These are phyloP conservation scores for Whalleya microplaca DNA, from an alignment of 2,329 filamentous ascomycete genomes.

Conservation along the genomic window DNA sequence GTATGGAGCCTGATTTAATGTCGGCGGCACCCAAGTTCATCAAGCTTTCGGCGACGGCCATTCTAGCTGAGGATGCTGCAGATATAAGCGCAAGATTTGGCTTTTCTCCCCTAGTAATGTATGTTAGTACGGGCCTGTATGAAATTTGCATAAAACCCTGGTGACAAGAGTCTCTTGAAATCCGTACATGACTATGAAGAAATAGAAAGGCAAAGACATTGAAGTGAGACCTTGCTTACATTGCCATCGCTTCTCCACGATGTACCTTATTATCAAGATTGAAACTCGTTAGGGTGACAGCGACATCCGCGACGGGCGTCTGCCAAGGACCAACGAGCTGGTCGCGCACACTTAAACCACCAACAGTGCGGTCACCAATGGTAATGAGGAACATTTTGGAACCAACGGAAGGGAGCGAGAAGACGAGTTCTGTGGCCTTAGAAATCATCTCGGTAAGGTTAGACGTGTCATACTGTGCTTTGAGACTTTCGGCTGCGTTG, in stretches of 20 bases:
- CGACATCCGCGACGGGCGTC: slow-evolving; percentile 89
- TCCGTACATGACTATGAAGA: background rate
- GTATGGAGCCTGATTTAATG: slow-evolving; percentile 44
- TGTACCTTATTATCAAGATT: slow-evolving; percentile 66
- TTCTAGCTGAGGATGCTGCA: slow-evolving; percentile 84
- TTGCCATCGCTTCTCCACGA: slow-evolving; percentile 94
- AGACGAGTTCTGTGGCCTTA: slow-evolving; percentile 78
- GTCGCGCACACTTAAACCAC: slow-evolving; percentile 84
- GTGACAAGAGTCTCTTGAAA: background rate
- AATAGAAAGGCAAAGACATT: background rate
- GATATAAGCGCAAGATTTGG: slow-evolving; percentile 79
- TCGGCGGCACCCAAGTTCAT: slow-evolving; percentile 83
- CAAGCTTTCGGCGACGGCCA: slow-evolving; percentile 92
- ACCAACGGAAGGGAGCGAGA: slow-evolving; percentile 86
- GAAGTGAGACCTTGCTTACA: slow-evolving; percentile 38
- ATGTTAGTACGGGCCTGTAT: background rate
- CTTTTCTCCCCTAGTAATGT: slow-evolving; percentile 23
- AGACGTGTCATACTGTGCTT: background rate
- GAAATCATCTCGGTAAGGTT: slow-evolving; percentile 47
- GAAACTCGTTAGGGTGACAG: slow-evolving; percentile 85
- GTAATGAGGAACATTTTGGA: slow-evolving; percentile 98
- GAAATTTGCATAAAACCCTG: background rate
- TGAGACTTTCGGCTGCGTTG: background rate
- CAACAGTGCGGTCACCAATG: slow-evolving; percentile 90
- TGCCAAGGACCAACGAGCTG: slow-evolving; percentile 99